These are phyloP conservation scores for Hibiscus tridactylites DNA, from an alignment of 345 rosid genomes.

Conservation along the genomic window DNA sequence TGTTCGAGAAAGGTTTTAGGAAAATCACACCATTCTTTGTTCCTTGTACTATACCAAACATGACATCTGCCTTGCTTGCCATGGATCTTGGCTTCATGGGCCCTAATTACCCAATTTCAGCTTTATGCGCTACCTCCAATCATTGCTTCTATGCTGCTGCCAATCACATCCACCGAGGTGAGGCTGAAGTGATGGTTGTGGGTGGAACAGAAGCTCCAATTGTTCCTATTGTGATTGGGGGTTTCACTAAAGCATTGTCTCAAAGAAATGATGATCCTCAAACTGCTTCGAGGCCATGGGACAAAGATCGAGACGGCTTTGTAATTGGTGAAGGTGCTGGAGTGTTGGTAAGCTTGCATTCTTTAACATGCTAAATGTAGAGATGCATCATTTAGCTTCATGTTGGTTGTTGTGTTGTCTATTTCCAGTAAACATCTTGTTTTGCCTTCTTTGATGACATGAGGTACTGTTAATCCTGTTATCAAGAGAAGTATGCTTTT, in stretches of 20 bases:
- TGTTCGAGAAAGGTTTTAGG: conserved; percentile 78
- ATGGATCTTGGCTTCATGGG: conserved; percentile 97
- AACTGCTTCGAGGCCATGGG: conserved; percentile 99
- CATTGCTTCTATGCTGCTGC: conserved; percentile 98
- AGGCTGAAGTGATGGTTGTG: conserved; percentile 97
- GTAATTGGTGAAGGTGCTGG: conserved; percentile 99
- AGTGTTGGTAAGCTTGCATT: conserved; percentile 58
- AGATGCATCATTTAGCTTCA: background rate
- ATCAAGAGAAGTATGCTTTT: background rate
- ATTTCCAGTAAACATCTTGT: background rate
- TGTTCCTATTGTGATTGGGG: conserved; percentile 94
- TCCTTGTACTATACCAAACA: conserved; percentile 89
- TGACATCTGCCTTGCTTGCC: conserved; percentile 89
- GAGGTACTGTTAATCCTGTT: background rate
- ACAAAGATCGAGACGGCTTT: conserved; percentile 85
- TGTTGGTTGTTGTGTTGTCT: background rate
- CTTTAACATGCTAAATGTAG: background rate
- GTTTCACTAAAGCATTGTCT: conserved; percentile 89
- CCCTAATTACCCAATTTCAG: conserved; percentile 93
- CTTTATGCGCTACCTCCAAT: conserved; percentile 96
- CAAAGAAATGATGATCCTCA: conserved; percentile 97
- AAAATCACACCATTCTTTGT: conserved; percentile 88
- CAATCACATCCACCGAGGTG: conserved; percentile 93
- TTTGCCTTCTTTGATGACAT: background rate
- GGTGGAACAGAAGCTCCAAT: conserved; percentile 99